phyloP scores from a whole-genome alignment of 169 alveolate species.

The Plasmodium relictum region DNA sequence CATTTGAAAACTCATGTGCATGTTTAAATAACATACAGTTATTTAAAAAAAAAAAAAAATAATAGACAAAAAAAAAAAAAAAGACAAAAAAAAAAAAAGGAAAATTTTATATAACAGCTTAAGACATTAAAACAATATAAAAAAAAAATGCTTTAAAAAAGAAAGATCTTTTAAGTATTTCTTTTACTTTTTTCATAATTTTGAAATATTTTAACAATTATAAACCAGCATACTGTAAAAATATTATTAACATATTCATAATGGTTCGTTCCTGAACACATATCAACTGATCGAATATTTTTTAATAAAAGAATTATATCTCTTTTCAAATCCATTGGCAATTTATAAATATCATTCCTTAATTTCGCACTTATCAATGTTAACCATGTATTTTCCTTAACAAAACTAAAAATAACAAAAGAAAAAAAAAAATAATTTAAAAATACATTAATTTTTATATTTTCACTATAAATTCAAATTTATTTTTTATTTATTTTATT shows the following conservation, averaged over 20 bases:
- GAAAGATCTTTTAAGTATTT: background rate
- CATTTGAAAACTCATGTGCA: background rate
- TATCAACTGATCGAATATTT: slow-evolving; percentile 65
- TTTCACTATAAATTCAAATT: background rate
- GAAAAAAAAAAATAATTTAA: background rate
- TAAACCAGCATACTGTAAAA: slow-evolving; percentile 72
- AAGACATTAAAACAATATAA: background rate
- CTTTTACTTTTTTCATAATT: slow-evolving; percentile 66
- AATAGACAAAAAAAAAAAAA: background rate
- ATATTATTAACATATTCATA: slow-evolving; percentile 69
- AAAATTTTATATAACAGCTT: background rate
- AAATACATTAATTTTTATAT: background rate
- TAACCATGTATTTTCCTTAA: slow-evolving; percentile 63
- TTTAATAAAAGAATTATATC: slow-evolving; percentile 62
- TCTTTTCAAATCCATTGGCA: slow-evolving; percentile 76
- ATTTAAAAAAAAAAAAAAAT: background rate
- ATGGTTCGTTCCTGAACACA: slow-evolving; percentile 40
- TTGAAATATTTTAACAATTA: slow-evolving; percentile 75
- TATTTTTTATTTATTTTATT: background rate
- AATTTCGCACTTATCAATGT: slow-evolving; percentile 52
- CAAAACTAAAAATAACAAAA: slow-evolving; percentile 18
- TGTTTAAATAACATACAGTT: background rate
- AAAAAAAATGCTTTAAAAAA: background rate
- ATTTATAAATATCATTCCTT: slow-evolving; percentile 62
- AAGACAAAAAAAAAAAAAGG: background rate